These are phyloP conservation scores for Fonsecaea erecta DNA, from an alignment of 2,329 filamentous ascomycete species.

Conservation along the genomic window DNA sequence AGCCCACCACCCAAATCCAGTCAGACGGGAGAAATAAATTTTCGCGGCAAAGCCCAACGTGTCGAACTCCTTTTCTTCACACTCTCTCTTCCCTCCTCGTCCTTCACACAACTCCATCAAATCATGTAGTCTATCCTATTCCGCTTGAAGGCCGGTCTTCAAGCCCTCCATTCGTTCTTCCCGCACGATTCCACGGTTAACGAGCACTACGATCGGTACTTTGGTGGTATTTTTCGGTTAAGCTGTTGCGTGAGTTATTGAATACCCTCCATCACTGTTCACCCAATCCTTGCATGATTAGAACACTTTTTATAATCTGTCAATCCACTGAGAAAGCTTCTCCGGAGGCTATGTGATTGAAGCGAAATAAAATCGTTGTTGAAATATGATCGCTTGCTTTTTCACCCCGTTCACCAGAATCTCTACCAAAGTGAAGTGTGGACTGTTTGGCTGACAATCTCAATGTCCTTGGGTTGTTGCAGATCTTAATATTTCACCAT, in stretches of 20 bases:
- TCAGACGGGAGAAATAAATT: slow-evolving; percentile 11
- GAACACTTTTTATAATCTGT: slow-evolving; percentile 69
- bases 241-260: not conserved
- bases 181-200: not conserved
- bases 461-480: not conserved
- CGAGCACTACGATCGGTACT: not conserved
- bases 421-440: not conserved
- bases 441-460: not conserved
- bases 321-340: slow-evolving; percentile 73
- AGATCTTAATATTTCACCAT: slow-evolving; percentile 16
- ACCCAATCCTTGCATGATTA: slow-evolving; percentile 62
- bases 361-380: slow-evolving; percentile 51
- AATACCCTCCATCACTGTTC: not conserved
- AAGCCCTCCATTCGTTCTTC: slow-evolving; percentile 15
- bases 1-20: not conserved
- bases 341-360: slow-evolving; percentile 53
- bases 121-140: slow-evolving; percentile 24
- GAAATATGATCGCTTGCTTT: slow-evolving; percentile 46
- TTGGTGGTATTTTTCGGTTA: too few species aligned
- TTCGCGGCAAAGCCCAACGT: not conserved
- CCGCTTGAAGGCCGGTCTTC: slow-evolving; percentile 30
- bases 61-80: not conserved
- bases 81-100: not conserved
- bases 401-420: not conserved
- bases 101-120: not conserved